A percentile compares a stretch with the other conserved stretches of the same genome.
Evolutionary conservation across 805 yeast species (phyloP).

Genomic region (Hermanozyma aechmeae): DNA sequence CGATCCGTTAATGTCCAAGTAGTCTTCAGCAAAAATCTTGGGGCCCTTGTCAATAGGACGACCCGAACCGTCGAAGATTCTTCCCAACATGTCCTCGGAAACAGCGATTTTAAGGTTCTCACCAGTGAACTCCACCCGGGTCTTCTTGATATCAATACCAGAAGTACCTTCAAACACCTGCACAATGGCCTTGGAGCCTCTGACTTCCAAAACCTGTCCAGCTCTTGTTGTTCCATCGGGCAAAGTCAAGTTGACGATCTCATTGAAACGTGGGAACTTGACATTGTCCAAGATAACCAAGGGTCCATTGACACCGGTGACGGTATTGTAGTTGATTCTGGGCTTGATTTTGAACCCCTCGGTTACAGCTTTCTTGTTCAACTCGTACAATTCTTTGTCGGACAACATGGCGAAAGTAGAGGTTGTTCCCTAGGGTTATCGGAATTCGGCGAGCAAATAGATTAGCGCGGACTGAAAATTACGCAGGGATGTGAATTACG

Average conservation of each 20-base stretch:
- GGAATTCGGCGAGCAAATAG: slow-evolving; percentile 11
- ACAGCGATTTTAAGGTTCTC: slow-evolving; percentile 88
- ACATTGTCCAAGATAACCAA: slow-evolving; percentile 60
- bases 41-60: slow-evolving; percentile 98
- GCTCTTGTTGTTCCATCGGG: slow-evolving; percentile 95
- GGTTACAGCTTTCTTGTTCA: slow-evolving; percentile 87
- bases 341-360: slow-evolving; percentile 90
- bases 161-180: slow-evolving; percentile 99
- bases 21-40: slow-evolving; percentile 96
- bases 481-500: slow-evolving; percentile 4
- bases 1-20: slow-evolving; percentile 95
- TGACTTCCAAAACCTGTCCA: slow-evolving; percentile 96
- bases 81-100: slow-evolving; percentile 93
- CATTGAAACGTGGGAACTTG: slow-evolving; percentile 68
- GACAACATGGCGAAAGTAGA: slow-evolving; percentile 20
- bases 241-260: slow-evolving; percentile 90
- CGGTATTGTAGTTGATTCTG: slow-evolving; percentile 88
- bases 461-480: slow-evolving; percentile 5
- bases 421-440: slow-evolving; percentile 6
- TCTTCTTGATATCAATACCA: slow-evolving; percentile 96
- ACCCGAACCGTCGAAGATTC: slow-evolving; percentile 98
- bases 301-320: slow-evolving; percentile 98
- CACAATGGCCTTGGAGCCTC: slow-evolving; percentile 94
- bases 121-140: slow-evolving; percentile 96
- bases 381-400: slow-evolving; percentile 45